These are phyloP conservation scores for Cyberlindnera nakhonratchasimensis DNA, from an alignment of 805 yeast genomes.

Conservation along the genomic window DNA sequence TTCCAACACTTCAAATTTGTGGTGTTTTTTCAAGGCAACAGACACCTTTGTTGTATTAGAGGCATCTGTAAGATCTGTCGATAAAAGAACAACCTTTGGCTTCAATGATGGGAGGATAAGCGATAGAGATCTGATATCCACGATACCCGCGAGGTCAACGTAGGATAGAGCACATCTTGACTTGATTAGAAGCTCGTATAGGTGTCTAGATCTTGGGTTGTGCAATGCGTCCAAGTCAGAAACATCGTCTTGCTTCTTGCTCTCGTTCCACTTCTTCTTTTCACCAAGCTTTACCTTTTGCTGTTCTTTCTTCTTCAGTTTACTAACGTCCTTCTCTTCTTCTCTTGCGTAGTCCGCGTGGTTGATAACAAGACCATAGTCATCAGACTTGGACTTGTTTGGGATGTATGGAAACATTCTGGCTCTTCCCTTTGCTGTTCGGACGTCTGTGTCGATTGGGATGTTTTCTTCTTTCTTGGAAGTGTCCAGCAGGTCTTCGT, in stretches of 20 bases:
- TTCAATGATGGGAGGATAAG: slow-evolving; percentile 75
- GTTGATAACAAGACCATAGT: slow-evolving; percentile 80
- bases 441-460: slow-evolving; percentile 33
- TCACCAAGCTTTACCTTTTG: slow-evolving; percentile 31
- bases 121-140: slow-evolving; percentile 76
- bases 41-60: slow-evolving; percentile 15
- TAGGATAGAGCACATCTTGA: slow-evolving; percentile 70
- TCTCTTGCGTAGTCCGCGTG: slow-evolving; percentile 57
- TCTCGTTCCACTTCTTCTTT: slow-evolving; percentile 36
- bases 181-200: slow-evolving; percentile 34
- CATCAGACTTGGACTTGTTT: slow-evolving; percentile 64
- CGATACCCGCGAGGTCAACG: slow-evolving; percentile 80
- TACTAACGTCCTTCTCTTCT: slow-evolving; percentile 41
- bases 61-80: slow-evolving; percentile 41
- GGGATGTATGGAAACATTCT: slow-evolving; percentile 76
- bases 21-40: slow-evolving; percentile 24
- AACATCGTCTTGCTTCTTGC: slow-evolving; percentile 48
- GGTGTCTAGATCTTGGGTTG: slow-evolving; percentile 47
- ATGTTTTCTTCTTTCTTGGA: slow-evolving; percentile 16
- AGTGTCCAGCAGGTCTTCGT: slow-evolving; percentile 26
- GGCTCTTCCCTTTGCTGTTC: slow-evolving; percentile 30
- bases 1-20: slow-evolving; percentile 32
- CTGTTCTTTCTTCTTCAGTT: slow-evolving; percentile 27
- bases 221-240: slow-evolving; percentile 47
- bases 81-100: slow-evolving; percentile 66